Conservation (phyloP, 2,329 filamentous ascomycete species). For the Hymenoscyphus linearis region DNA sequence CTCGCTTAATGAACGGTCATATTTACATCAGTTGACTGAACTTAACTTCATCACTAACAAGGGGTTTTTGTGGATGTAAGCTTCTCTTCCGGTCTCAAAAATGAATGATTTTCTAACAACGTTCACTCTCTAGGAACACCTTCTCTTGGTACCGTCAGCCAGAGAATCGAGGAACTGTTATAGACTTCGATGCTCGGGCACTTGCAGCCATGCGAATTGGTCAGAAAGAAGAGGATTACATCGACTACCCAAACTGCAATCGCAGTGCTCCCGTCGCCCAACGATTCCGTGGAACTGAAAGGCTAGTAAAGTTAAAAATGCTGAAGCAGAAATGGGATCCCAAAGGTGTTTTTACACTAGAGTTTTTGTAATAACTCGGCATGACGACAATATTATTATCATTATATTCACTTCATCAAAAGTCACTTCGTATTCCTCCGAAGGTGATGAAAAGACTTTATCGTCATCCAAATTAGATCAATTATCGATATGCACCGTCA, state of each 20-base stretch:
- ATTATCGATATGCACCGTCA: no score
- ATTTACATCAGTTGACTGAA: no score
- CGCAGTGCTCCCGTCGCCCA: background rate
- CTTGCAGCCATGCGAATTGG: constrained; percentile 1
- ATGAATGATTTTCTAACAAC: background rate
- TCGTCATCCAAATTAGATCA: no score
- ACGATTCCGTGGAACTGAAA: constrained; percentile 1
- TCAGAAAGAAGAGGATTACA: background rate
- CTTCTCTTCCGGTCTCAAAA: background rate
- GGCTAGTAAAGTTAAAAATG: constrained; percentile 20
- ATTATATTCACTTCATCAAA: background rate
- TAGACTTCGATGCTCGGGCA: background rate
- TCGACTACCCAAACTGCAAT: background rate
- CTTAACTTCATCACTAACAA: no score
- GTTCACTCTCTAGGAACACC: background rate
- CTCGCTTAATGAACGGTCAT: no score
- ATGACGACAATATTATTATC: background rate
- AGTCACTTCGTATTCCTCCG: background rate
- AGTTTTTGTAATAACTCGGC: constrained; percentile 2
- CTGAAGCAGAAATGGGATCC: constrained; percentile 29
- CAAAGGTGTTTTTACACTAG: constrained; percentile 19
- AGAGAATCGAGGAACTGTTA: background rate
- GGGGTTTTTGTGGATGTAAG: constrained; percentile 2
- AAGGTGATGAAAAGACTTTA: no score
- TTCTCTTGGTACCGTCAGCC: constrained; percentile 4